These are phyloP conservation scores for Ophiostoma novo-ulmi DNA, from an alignment of 2,329 filamentous ascomycete species.

Conservation along the genomic window DNA sequence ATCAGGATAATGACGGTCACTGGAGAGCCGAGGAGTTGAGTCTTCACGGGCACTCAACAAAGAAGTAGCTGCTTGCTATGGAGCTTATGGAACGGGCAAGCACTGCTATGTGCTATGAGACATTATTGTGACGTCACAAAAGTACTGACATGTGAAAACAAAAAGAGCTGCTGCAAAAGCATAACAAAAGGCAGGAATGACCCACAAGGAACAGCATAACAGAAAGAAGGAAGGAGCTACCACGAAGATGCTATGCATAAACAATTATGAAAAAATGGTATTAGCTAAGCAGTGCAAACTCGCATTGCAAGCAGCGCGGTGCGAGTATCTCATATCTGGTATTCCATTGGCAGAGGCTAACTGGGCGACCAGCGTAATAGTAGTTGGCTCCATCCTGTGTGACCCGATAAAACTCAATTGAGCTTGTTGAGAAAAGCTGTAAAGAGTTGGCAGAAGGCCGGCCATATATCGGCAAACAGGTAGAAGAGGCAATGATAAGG, in stretches of 20 bases:
- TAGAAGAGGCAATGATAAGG: no score
- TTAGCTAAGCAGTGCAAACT: not conserved
- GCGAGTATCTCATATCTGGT: not conserved
- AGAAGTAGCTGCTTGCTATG: not conserved
- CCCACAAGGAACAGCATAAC: not conserved
- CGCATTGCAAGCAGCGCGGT: not conserved
- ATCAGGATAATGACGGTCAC: not conserved
- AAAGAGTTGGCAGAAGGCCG: not conserved
- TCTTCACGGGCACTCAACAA: not conserved
- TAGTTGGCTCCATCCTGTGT: not conserved
- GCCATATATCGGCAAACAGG: not conserved
- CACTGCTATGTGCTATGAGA: constrained; percentile 2
- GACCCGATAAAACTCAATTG: not conserved
- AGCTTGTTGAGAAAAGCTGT: not conserved
- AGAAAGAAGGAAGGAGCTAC: not conserved
- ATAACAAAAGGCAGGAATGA: not conserved
- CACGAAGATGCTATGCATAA: not conserved
- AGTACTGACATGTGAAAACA: constrained; percentile 3
- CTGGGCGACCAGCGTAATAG: not conserved
- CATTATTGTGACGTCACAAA: not conserved
- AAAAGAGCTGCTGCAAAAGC: not conserved
- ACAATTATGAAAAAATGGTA: not conserved
- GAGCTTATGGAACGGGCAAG: not conserved
- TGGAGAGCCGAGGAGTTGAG: not conserved
- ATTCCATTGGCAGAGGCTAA: not conserved